A percentile compares a stretch with the other conserved stretches of the same genome.
Conservation (phyloP, 495 filamentous ascomycete genomes). For the Hyaloscypha finlandica region DNA sequence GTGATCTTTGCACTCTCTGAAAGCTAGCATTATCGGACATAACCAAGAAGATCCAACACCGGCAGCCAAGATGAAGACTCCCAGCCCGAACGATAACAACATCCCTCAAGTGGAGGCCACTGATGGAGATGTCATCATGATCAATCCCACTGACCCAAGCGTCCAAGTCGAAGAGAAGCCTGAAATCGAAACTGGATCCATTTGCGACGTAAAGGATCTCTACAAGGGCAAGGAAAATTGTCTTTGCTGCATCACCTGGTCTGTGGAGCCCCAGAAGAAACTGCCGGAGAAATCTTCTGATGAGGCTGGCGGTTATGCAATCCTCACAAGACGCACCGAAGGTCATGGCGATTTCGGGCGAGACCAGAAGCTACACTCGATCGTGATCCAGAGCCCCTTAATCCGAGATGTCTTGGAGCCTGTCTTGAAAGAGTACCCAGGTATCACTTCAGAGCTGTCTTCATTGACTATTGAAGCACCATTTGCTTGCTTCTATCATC, state of each 20-base stretch:
- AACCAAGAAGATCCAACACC: too few species aligned
- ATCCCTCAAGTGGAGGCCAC: too few species aligned
- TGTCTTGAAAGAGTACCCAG: neutral
- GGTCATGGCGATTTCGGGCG: conserved; percentile 1
- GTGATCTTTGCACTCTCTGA: too few species aligned
- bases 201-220: conserved; percentile 2
- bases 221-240: neutral
- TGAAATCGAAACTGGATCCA: neutral
- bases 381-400: conserved; percentile 2
- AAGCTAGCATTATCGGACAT: too few species aligned
- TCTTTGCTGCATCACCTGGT: conserved; percentile 1
- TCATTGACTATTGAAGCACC: neutral
- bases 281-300: neutral
- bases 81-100: too few species aligned
- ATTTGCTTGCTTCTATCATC: conserved; percentile 7
- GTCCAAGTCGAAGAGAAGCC: too few species aligned
- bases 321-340: neutral
- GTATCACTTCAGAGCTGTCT: neutral
- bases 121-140: too few species aligned
- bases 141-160: too few species aligned
- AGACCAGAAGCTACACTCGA: neutral
- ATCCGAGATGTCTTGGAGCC: neutral
- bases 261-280: conserved; percentile 4
- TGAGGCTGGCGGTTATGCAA: conserved; percentile 1
- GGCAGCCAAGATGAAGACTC: too few species aligned